phyloP scores from a whole-genome alignment of 2,329 filamentous ascomycete species.

The Ophiostoma ulmi region DNA sequence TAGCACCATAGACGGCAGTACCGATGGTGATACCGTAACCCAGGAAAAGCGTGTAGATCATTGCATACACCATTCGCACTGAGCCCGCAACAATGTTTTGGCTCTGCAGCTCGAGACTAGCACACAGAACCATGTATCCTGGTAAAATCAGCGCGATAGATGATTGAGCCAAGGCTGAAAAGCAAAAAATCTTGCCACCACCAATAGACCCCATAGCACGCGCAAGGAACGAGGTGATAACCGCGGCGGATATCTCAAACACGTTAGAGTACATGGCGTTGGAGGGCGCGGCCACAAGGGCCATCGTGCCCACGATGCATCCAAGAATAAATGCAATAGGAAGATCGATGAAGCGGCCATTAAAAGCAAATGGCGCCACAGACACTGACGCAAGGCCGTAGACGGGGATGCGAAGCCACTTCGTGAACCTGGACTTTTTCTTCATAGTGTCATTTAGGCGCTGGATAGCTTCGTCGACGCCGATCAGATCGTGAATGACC shows the following conservation, averaged over 20 bases:
- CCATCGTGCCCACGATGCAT: constrained; percentile 65
- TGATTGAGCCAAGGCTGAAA: constrained; percentile 66
- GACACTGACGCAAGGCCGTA: constrained; percentile 71
- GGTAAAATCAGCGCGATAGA: constrained; percentile 70
- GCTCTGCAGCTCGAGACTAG: constrained; percentile 62
- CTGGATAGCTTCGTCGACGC: constrained; percentile 63
- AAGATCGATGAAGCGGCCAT: constrained; percentile 70
- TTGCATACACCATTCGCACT: constrained; percentile 68
- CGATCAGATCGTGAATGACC: constrained; percentile 71
- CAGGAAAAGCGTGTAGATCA: constrained; percentile 67
- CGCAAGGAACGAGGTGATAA: constrained; percentile 62
- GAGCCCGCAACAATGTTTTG: constrained; percentile 65
- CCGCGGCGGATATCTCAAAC: constrained; percentile 46
- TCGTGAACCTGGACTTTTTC: constrained; percentile 43
- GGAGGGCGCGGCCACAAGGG: constrained; percentile 67
- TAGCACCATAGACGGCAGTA: constrained; percentile 56
- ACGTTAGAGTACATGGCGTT: constrained; percentile 57
- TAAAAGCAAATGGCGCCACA: constrained; percentile 76
- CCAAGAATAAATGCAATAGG: constrained; percentile 73
- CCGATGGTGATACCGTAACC: constrained; percentile 69
- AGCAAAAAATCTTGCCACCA: constrained; percentile 58
- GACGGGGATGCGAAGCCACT: constrained; percentile 56
- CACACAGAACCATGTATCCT: constrained; percentile 58
- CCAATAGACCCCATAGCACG: constrained; percentile 64
- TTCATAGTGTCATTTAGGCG: constrained; percentile 53